phyloP scores from a whole-genome alignment of 768 basidiomycete species.

The Phallus indusiatus region DNA sequence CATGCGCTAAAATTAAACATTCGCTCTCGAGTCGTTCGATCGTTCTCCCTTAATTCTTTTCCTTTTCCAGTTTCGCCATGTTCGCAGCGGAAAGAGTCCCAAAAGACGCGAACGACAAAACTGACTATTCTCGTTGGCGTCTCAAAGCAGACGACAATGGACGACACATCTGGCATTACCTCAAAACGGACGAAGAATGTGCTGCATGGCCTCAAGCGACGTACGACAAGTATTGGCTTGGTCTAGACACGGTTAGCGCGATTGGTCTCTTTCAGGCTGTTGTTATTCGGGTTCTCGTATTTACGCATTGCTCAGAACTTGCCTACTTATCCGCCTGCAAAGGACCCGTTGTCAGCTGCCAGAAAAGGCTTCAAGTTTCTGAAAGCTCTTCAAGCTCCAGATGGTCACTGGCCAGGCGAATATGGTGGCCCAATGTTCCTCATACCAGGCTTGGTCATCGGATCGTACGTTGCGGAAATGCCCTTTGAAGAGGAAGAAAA shows the following conservation, averaged over 20 bases:
- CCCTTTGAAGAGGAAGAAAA: conserved; percentile 71
- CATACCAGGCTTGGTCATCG: conserved; percentile 85
- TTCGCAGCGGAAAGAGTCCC: not conserved
- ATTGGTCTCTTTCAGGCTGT: conserved; percentile 25
- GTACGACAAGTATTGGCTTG: conserved; percentile 85
- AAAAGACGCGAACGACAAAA: conserved; percentile 19
- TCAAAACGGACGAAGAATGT: conserved; percentile 45
- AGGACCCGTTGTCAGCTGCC: conserved; percentile 67
- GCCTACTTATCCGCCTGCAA: conserved; percentile 52
- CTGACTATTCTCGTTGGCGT: conserved; percentile 76
- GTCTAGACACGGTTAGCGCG: conserved; percentile 40
- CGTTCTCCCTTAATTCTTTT: not conserved
- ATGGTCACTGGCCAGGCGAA: conserved; percentile 93
- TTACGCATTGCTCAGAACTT: conserved; percentile 38
- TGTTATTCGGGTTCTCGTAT: conserved; percentile 1
- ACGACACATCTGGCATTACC: conserved; percentile 79
- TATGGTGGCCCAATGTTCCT: conserved; percentile 90
- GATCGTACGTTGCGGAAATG: conserved; percentile 84
- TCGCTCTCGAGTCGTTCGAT: not conserved
- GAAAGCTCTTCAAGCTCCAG: conserved; percentile 78
- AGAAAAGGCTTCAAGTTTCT: conserved; percentile 84
- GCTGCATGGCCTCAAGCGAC: conserved; percentile 66
- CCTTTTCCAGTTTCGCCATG: not conserved
- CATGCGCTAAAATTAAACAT: not conserved
- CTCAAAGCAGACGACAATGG: conserved; percentile 68